These are phyloP conservation scores for Backusella tuberculispora DNA, from an alignment of 192 early-diverging fungal species.

Conservation along the genomic window DNA sequence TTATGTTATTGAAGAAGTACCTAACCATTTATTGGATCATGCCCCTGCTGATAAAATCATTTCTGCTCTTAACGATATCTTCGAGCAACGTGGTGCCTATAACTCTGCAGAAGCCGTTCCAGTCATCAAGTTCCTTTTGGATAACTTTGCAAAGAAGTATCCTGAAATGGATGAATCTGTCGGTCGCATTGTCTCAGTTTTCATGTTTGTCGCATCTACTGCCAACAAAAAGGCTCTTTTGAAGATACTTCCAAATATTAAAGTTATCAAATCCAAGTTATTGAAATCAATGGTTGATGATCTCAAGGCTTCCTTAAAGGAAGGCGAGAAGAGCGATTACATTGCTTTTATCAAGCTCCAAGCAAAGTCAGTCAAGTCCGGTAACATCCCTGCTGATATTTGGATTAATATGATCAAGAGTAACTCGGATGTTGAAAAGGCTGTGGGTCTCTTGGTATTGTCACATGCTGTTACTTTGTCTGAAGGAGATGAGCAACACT, in stretches of 20 bases:
- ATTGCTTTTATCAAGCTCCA: constrained; percentile 43
- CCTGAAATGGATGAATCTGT: constrained; percentile 2
- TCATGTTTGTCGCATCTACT: constrained; percentile 21
- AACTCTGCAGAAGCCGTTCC: background rate
- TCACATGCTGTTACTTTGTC: constrained; percentile 20
- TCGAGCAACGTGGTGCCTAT: constrained; percentile 22
- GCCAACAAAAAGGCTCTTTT: constrained; percentile 26
- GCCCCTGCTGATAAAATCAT: constrained; percentile 29
- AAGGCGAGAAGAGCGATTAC: background rate
- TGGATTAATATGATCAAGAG: constrained; percentile 45
- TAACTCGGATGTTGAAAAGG: constrained; percentile 24
- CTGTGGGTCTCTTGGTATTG: constrained; percentile 48
- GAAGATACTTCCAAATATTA: constrained; percentile 21
- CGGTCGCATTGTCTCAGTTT: constrained; percentile 22
- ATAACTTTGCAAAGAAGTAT: constrained; percentile 10
- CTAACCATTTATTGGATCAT: constrained; percentile 42
- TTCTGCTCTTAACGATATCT: background rate
- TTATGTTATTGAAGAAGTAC: constrained; percentile 42
- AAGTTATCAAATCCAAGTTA: background rate
- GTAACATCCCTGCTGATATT: constrained; percentile 30
- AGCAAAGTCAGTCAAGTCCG: constrained; percentile 37
- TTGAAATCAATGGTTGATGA: constrained; percentile 11
- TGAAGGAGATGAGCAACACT: constrained; percentile 1
- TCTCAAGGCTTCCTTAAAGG: constrained; percentile 7
- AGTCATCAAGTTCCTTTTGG: constrained; percentile 26